These are phyloP conservation scores for Hyaloscypha hepaticicola DNA, from an alignment of 495 filamentous ascomycete genomes.

Conservation along the genomic window DNA sequence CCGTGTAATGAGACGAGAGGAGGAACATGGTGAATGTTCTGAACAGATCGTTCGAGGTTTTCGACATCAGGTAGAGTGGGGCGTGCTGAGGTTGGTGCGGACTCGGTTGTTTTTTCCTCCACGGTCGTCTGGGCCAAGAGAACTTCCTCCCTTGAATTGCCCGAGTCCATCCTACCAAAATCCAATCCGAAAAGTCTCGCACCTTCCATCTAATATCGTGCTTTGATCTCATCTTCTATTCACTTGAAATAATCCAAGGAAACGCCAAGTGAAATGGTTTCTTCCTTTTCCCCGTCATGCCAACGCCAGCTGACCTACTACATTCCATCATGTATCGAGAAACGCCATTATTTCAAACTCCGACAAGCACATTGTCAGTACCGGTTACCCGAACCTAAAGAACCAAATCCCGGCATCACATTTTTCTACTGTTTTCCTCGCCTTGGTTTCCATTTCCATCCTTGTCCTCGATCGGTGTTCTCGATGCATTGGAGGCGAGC, in stretches of 20 bases:
- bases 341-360: neutral
- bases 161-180: too few relatives aligned
- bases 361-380: neutral
- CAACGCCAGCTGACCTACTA: too few relatives aligned
- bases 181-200: too few relatives aligned
- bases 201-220: too few relatives aligned
- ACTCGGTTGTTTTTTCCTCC: too few relatives aligned
- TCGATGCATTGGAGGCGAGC: neutral
- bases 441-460: neutral
- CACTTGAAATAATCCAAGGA: too few relatives aligned
- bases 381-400: neutral
- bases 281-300: too few relatives aligned
- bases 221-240: too few relatives aligned
- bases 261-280: too few relatives aligned
- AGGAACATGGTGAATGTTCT: neutral
- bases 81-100: too few relatives aligned
- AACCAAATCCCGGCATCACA: neutral
- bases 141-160: too few relatives aligned
- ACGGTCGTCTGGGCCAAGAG: too few relatives aligned
- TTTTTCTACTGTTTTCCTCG: neutral
- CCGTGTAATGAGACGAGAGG: neutral
- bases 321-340: neutral
- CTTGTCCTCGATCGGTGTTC: neutral
- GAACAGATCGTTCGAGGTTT: neutral
- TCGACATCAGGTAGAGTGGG: neutral